Conservation (phyloP, 2,329 filamentous ascomycete species). For the Talaromyces sp. region DNA sequence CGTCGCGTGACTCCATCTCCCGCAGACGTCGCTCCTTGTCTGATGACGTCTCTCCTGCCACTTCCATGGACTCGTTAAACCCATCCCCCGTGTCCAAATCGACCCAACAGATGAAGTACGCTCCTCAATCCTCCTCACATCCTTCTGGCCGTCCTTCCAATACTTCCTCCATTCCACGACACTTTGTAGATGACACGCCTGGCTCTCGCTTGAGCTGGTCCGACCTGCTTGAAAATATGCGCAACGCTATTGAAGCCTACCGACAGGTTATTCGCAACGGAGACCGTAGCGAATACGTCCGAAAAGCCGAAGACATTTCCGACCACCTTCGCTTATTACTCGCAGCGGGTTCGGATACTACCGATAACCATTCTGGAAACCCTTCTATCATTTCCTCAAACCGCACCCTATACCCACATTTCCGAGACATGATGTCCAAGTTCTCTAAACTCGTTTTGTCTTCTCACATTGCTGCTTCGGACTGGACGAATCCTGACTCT, state of each 20-base stretch:
- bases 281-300: slow-evolving; percentile 84
- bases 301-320: slow-evolving; percentile 93
- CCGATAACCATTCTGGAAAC: slow-evolving; percentile 96
- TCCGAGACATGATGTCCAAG: slow-evolving; percentile 98
- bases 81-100: slow-evolving; percentile 57
- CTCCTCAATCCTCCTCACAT: slow-evolving; percentile 38
- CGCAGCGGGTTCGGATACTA: slow-evolving; percentile 93
- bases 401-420: slow-evolving; percentile 93
- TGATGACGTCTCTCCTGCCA: slow-evolving; percentile 74
- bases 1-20: slow-evolving; percentile 62
- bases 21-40: slow-evolving; percentile 62
- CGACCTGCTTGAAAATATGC: slow-evolving; percentile 86
- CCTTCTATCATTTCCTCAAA: slow-evolving; percentile 99
- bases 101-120: slow-evolving; percentile 35
- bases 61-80: slow-evolving; percentile 87
- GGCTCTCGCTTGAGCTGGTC: slow-evolving; percentile 82
- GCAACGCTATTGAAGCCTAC: slow-evolving; percentile 81
- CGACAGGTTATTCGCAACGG: slow-evolving; percentile 80
- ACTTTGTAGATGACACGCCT: slow-evolving; percentile 86
- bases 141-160: slow-evolving; percentile 34
- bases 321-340: slow-evolving; percentile 89
- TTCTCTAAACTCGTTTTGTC: slow-evolving; percentile 99
- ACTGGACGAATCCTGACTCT: slow-evolving; percentile 91
- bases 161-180: slow-evolving; percentile 56
- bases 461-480: slow-evolving; percentile 92